Percentiles rank a stretch among this genome's conserved stretches.
Evolutionary conservation across 331 rosid genomes (phyloP).

Genomic region (Malus hybrid): DNA sequence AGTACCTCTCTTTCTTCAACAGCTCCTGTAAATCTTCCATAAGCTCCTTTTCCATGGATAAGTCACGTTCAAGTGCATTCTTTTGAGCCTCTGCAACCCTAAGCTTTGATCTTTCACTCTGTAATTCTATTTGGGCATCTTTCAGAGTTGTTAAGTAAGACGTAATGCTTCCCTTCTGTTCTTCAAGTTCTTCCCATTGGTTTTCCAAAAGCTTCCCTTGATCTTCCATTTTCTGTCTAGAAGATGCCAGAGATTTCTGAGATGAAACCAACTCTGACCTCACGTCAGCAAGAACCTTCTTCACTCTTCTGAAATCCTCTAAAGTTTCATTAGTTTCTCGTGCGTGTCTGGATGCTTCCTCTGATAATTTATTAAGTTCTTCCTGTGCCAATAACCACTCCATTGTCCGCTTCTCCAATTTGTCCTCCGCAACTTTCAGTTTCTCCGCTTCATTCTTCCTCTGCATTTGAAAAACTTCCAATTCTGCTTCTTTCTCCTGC

Average conservation of each 20-base stretch:
- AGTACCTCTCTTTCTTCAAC: slow-evolving; percentile 56
- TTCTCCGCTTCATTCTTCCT: slow-evolving; percentile 58
- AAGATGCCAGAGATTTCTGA: slow-evolving; percentile 63
- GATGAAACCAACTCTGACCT: slow-evolving; percentile 83
- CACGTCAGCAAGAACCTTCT: slow-evolving; percentile 60
- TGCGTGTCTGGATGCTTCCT: slow-evolving; percentile 42
- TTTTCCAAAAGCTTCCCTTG: slow-evolving; percentile 54
- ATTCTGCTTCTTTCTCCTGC: slow-evolving; percentile 49
- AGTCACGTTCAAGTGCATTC: slow-evolving; percentile 53
- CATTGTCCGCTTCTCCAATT: slow-evolving; percentile 67
- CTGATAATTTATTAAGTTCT: slow-evolving; percentile 63
- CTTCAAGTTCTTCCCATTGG: slow-evolving; percentile 60
- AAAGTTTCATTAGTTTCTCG: slow-evolving; percentile 45
- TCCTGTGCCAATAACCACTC: slow-evolving; percentile 75
- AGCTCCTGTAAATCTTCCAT: slow-evolving; percentile 51
- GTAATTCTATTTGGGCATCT: slow-evolving; percentile 68
- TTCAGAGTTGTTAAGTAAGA: slow-evolving; percentile 55
- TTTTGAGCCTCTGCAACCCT: slow-evolving; percentile 52
- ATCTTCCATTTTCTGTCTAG: slow-evolving; percentile 62
- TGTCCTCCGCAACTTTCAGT: slow-evolving; percentile 48
- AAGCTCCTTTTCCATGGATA: slow-evolving; percentile 52
- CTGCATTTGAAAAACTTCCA: slow-evolving; percentile 29
- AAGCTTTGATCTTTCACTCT: slow-evolving; percentile 62
- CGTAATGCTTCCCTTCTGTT: slow-evolving; percentile 49
- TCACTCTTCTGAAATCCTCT: slow-evolving; percentile 61